Evolutionary conservation across 2,329 filamentous ascomycete genomes (phyloP).

Genomic region (Chaetomiaceae sp.): DNA sequence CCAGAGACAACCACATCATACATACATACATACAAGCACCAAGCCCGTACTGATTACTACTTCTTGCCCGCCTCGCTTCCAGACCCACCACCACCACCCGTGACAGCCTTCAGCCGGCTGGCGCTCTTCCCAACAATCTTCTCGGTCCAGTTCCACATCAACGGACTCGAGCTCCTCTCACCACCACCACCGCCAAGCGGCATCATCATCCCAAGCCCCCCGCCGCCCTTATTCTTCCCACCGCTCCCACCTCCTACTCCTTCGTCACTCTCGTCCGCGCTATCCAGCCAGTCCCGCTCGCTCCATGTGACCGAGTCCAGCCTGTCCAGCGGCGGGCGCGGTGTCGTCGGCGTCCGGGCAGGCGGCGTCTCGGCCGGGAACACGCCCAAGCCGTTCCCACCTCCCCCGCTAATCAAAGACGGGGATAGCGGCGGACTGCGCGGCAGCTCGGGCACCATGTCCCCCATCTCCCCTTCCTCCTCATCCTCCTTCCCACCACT

Average conservation of each 20-base stretch:
- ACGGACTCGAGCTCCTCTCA: constrained; percentile 20
- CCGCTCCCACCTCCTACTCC: background rate
- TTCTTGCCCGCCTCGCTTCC: constrained; percentile 1
- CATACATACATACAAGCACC: no score
- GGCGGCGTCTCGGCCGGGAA: constrained; percentile 1
- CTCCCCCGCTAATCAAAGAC: background rate
- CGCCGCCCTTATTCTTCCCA: constrained; percentile 2
- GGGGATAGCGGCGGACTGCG: constrained; percentile 13
- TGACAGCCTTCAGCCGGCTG: constrained; percentile 11
- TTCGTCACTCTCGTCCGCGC: constrained; percentile 42
- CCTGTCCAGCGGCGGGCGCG: constrained; percentile 30
- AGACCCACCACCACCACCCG: background rate
- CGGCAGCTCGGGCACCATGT: constrained; percentile 45
- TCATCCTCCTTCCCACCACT: constrained; percentile 21
- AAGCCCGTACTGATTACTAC: no score
- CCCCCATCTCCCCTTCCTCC: constrained; percentile 39
- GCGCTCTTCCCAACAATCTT: constrained; percentile 30
- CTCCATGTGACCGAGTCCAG: constrained; percentile 61
- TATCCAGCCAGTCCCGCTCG: constrained; percentile 60
- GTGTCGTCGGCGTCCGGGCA: constrained; percentile 17
- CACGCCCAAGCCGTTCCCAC: constrained; percentile 8
- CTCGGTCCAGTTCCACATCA: constrained; percentile 29
- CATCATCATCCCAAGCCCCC: no score
- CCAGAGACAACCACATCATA: no score
- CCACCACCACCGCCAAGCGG: background rate